A percentile compares a stretch with the other conserved stretches of the same genome.
Evolutionary conservation across 2,329 filamentous ascomycete genomes (phyloP).

Genomic region (Penicillium sclerotigenum): DNA sequence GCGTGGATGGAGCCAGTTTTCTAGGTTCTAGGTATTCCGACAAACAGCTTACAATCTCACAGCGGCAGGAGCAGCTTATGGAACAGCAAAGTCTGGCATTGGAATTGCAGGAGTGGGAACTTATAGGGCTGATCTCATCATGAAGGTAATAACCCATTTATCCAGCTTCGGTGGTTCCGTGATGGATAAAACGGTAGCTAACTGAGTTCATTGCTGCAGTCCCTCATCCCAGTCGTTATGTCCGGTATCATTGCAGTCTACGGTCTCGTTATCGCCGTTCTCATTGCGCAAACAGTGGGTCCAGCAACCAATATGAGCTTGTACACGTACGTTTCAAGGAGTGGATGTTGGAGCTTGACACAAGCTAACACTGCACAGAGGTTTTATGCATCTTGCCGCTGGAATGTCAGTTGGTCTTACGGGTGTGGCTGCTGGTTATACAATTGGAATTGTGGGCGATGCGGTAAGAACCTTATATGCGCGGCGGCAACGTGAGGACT

Average conservation of each 20-base stretch:
- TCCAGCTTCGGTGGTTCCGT: not conserved
- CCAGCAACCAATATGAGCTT: constrained; percentile 72
- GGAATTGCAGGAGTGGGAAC: constrained; percentile 65
- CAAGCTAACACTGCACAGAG: constrained; percentile 49
- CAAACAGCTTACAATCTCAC: constrained; percentile 26
- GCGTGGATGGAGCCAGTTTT: constrained; percentile 1
- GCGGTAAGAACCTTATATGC: constrained; percentile 52
- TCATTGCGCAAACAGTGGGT: constrained; percentile 86
- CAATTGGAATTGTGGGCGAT: constrained; percentile 94
- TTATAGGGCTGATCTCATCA: constrained; percentile 64
- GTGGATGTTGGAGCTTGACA: constrained; percentile 16
- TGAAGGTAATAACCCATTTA: constrained; percentile 53
- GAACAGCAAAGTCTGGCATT: constrained; percentile 66
- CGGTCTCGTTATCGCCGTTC: constrained; percentile 90
- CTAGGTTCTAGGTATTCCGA: constrained; percentile 2
- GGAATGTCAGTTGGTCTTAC: constrained; percentile 89
- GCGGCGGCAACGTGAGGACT: not conserved
- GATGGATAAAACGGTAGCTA: constrained; percentile 11
- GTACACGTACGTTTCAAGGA: constrained; percentile 62
- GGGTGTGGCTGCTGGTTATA: constrained; percentile 90
- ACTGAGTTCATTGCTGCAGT: constrained; percentile 34
- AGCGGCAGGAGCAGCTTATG: constrained; percentile 65
- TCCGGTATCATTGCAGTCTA: constrained; percentile 99
- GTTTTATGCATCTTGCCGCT: constrained; percentile 89
- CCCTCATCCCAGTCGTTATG: constrained; percentile 67